phyloP scores from a whole-genome alignment of 176 grass and related monocot genomes.

The Zea luxurians region DNA sequence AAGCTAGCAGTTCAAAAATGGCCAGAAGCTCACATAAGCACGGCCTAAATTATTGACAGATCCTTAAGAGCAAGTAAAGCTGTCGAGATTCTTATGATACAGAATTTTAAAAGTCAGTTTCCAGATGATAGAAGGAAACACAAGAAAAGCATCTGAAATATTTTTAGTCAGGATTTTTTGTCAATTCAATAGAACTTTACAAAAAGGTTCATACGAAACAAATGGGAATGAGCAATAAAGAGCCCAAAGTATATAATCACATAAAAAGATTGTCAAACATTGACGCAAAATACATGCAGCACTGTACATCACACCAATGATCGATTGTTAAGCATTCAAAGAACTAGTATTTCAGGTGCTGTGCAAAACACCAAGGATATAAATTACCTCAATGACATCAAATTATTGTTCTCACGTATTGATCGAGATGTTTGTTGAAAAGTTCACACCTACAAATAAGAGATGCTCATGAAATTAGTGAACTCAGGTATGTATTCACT shows the following conservation, averaged over 20 bases:
- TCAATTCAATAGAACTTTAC: not conserved
- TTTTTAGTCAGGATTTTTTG: not conserved
- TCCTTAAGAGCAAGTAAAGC: not conserved
- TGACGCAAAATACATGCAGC: constrained; percentile 2
- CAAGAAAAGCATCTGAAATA: not conserved
- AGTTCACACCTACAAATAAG: constrained; percentile 58
- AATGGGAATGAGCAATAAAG: not conserved
- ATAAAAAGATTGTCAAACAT: not conserved
- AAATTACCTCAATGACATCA: constrained; percentile 40
- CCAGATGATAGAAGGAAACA: not conserved
- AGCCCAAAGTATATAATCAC: constrained; percentile 1
- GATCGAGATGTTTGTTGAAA: constrained; percentile 76
- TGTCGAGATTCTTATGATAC: not conserved
- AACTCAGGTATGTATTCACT: not conserved
- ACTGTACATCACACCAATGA: not conserved
- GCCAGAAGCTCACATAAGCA: not conserved
- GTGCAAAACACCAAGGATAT: not conserved
- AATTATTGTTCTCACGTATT: constrained; percentile 69
- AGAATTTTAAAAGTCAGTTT: not conserved
- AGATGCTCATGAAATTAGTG: constrained; percentile 13
- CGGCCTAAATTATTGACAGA: not conserved
- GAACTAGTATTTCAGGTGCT: not conserved
- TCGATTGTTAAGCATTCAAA: not conserved
- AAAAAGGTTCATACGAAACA: not conserved
- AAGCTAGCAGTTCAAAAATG: not conserved